Evolutionary conservation across 805 yeast species (phyloP).

Genomic region (Starmerella bombi): DNA sequence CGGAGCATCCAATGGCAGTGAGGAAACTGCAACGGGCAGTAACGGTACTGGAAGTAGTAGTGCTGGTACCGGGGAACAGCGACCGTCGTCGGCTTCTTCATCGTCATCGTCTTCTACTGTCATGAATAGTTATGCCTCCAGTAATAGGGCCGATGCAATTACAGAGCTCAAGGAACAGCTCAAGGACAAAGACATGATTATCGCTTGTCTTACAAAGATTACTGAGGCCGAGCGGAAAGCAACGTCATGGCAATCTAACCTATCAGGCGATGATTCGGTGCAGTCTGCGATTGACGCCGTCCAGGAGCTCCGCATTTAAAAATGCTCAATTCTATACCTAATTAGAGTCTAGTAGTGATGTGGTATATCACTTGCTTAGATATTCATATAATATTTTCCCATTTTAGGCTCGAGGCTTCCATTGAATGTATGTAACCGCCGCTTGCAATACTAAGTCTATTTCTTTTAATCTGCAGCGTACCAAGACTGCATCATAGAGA

Average conservation of each 20-base stretch:
- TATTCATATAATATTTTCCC: too few relatives aligned
- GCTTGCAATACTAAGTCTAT: too few relatives aligned
- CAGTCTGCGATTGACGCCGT: slow-evolving; percentile 59
- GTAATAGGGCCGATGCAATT: slow-evolving; percentile 38
- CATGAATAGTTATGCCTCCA: background rate
- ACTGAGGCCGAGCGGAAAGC: slow-evolving; percentile 2
- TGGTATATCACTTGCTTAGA: too few relatives aligned
- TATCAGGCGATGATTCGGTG: slow-evolving; percentile 29
- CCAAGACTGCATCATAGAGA: too few relatives aligned
- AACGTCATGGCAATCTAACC: background rate
- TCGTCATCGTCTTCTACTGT: background rate
- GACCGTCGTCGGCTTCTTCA: background rate
- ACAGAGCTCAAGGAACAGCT: slow-evolving; percentile 40
- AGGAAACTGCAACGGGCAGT: too few relatives aligned
- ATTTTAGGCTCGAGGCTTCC: too few relatives aligned
- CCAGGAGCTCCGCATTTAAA: slow-evolving; percentile 16
- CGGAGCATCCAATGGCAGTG: too few relatives aligned
- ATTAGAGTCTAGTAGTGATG: too few relatives aligned
- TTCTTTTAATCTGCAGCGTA: too few relatives aligned
- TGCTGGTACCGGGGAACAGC: background rate
- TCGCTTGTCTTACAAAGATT: slow-evolving; percentile 7
- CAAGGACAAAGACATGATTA: slow-evolving; percentile 9
- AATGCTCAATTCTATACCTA: too few relatives aligned
- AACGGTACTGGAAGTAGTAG: too few relatives aligned
- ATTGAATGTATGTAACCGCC: too few relatives aligned